A percentile compares a stretch with the other conserved stretches of the same genome.
Conservation (phyloP, 192 early-diverging fungal genomes). For the Ambispora gerdemannii region DNA sequence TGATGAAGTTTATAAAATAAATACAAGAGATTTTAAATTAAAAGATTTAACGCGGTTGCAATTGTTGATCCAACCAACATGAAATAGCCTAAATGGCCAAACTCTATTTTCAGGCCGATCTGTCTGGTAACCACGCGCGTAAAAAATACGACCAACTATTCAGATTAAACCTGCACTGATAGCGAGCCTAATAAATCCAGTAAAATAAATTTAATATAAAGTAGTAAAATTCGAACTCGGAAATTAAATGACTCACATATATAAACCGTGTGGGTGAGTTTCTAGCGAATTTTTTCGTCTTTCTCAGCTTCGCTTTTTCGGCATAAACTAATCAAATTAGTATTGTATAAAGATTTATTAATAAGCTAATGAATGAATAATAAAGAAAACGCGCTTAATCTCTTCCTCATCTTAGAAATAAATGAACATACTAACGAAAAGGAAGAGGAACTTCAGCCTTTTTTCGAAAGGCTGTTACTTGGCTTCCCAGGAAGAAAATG, state of each 20-base stretch:
- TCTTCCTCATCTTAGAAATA: background rate
- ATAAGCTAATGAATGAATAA: background rate
- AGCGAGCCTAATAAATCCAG: conserved; percentile 47
- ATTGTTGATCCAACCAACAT: conserved; percentile 38
- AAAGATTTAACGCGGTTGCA: conserved; percentile 1
- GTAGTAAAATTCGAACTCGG: background rate
- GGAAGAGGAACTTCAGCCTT: conserved; percentile 65
- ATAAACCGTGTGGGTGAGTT: conserved; percentile 49
- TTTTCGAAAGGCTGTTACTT: conserved; percentile 57
- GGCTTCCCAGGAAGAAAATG: conserved; percentile 43
- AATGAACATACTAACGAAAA: conserved; percentile 50
- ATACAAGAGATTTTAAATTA: no score
- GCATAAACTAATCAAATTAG: conserved; percentile 47
- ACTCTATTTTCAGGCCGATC: conserved; percentile 62
- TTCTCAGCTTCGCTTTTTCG: conserved; percentile 53
- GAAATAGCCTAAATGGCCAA: conserved; percentile 52
- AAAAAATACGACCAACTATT: conserved; percentile 49
- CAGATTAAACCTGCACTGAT: conserved; percentile 50
- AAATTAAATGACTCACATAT: background rate
- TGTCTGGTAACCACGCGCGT: conserved; percentile 51
- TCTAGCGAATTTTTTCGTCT: conserved; percentile 67
- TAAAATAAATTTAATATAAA: background rate
- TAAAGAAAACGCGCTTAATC: background rate
- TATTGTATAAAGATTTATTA: no score
- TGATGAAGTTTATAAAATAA: background rate